Conservation (phyloP, 2,329 filamentous ascomycete genomes). For the Thermothelomyces thermophilus region DNA sequence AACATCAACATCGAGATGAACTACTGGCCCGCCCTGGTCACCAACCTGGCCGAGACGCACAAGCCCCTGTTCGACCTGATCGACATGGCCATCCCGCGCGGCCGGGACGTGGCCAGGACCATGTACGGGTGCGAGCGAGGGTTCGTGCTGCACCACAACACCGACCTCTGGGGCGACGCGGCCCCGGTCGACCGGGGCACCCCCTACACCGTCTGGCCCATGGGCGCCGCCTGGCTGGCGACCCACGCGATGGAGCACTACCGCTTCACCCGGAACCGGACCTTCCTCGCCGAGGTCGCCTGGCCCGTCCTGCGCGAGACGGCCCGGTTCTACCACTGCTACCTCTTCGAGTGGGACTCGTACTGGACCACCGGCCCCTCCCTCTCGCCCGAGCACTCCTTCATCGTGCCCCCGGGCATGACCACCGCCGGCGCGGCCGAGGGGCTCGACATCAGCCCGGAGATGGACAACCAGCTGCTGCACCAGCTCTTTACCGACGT, state of each 20-base stretch:
- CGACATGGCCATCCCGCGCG: conserved; percentile 27
- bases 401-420: conserved; percentile 4
- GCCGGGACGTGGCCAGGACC: conserved; percentile 13
- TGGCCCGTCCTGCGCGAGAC: conserved; percentile 28
- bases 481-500: conserved; percentile 6
- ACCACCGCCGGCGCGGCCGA: neutral
- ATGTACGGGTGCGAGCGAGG: conserved; percentile 20
- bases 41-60: conserved; percentile 29
- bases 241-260: conserved; percentile 36
- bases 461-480: conserved; percentile 7
- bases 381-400: conserved; percentile 26
- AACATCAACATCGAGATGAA: conserved; percentile 40
- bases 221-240: conserved; percentile 36
- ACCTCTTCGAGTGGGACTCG: conserved; percentile 26
- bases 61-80: conserved; percentile 34
- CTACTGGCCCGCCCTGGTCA: conserved; percentile 34
- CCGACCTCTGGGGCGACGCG: conserved; percentile 21
- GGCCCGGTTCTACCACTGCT: conserved; percentile 29
- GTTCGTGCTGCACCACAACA: conserved; percentile 21
- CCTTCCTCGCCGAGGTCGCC: conserved; percentile 24
- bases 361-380: conserved; percentile 26
- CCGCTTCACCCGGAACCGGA: conserved; percentile 29
- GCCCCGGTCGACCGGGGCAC: conserved; percentile 21
- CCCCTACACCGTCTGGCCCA: conserved; percentile 32
- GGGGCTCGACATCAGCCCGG: conserved; percentile 13